Evolutionary conservation across 345 rosid species (phyloP).

Genomic region (Mallotus nudiflorus): DNA sequence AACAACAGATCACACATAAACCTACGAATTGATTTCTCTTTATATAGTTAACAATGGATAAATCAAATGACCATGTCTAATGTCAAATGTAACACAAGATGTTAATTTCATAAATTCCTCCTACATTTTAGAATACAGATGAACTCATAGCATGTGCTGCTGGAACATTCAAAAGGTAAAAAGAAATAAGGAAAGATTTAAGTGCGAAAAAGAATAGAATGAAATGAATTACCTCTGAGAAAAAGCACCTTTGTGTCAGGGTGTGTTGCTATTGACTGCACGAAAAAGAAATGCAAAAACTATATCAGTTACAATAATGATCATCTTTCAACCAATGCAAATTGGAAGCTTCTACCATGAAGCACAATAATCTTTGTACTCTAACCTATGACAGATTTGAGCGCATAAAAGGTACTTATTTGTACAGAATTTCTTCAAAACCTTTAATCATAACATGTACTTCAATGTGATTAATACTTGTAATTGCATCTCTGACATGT

Average conservation of each 20-base stretch:
- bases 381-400: too few species aligned
- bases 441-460: too few species aligned
- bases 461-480: too few species aligned
- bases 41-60: too few species aligned
- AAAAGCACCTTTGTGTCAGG: conserved; percentile 42
- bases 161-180: too few species aligned
- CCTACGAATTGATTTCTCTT: too few species aligned
- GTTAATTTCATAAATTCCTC: not conserved
- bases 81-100: not conserved
- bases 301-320: not conserved
- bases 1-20: too few species aligned
- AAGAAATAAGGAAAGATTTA: too few species aligned
- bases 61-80: not conserved
- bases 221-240: conserved; percentile 40
- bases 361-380: not conserved
- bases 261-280: conserved; percentile 62
- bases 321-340: not conserved
- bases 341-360: not conserved
- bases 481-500: too few species aligned
- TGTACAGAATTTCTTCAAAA: too few species aligned
- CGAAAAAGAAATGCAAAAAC: not conserved
- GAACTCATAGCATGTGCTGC: not conserved
- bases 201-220: too few species aligned
- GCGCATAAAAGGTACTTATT: too few species aligned
- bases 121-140: not conserved